Evolutionary conservation across 2,329 filamentous ascomycete species (phyloP).

Genomic region (Penicillium sp.): DNA sequence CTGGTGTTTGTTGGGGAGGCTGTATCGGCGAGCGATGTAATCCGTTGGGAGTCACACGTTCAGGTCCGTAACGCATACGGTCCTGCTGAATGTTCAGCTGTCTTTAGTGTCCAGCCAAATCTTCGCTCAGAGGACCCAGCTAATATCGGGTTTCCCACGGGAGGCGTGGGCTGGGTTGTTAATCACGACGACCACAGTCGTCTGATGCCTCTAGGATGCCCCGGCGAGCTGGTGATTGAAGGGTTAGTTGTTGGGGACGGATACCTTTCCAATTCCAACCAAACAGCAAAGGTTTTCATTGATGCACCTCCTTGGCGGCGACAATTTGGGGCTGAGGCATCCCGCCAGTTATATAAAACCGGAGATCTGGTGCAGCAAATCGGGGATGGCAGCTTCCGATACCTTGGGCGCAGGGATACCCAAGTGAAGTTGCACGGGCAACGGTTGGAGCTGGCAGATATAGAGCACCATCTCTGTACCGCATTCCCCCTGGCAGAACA

Average conservation of each 20-base stretch:
- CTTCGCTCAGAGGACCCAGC: background rate
- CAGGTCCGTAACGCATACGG: constrained; percentile 43
- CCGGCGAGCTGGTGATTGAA: constrained; percentile 5
- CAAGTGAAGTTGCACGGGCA: background rate
- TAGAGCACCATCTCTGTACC: background rate
- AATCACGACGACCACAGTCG: background rate
- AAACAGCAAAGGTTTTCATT: background rate
- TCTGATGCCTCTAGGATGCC: constrained; percentile 5
- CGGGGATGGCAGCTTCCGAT: background rate
- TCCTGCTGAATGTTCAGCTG: constrained; percentile 39
- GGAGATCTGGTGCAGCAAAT: background rate
- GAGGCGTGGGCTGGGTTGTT: constrained; percentile 5
- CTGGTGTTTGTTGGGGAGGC: constrained; percentile 31
- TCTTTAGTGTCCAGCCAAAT: constrained; percentile 31
- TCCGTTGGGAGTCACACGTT: constrained; percentile 37
- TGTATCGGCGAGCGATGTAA: constrained; percentile 24
- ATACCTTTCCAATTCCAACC: background rate
- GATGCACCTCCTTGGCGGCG: background rate
- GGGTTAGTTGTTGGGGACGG: background rate
- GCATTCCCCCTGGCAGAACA: background rate
- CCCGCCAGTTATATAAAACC: background rate
- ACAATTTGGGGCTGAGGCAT: background rate
- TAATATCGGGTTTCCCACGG: constrained; percentile 4
- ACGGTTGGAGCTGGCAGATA: background rate
- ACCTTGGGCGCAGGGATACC: background rate